phyloP scores from a whole-genome alignment of 1,284 basidiomycete species.

The Naganishia liquefaciens region DNA sequence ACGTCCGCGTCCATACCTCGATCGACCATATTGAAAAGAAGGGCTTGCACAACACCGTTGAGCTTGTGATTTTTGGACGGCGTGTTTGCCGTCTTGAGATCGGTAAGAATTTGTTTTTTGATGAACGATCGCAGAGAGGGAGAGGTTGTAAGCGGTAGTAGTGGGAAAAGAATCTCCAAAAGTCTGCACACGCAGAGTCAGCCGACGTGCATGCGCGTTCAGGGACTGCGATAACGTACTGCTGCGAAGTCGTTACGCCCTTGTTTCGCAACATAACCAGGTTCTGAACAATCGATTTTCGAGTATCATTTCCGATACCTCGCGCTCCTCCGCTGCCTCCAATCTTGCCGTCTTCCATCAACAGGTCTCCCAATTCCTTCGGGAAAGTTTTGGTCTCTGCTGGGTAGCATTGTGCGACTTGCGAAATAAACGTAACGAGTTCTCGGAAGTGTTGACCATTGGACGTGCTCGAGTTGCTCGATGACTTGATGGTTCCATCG shows the following conservation, averaged over 20 bases:
- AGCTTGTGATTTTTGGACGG: constrained; percentile 91
- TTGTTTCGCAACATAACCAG: constrained; percentile 92
- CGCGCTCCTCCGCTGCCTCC: constrained; percentile 58
- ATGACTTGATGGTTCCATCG: constrained; percentile 31
- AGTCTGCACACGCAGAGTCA: constrained; percentile 60
- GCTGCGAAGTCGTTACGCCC: constrained; percentile 84
- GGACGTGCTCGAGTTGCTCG: constrained; percentile 35
- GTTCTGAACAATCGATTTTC: constrained; percentile 81
- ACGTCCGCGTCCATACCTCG: constrained; percentile 79
- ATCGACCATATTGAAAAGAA: constrained; percentile 95
- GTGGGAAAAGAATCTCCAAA: constrained; percentile 85
- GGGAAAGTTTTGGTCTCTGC: constrained; percentile 81
- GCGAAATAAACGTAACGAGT: constrained; percentile 68
- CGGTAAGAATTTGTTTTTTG: constrained; percentile 87
- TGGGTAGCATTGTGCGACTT: constrained; percentile 88
- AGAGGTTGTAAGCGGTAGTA: constrained; percentile 87
- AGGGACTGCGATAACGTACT: constrained; percentile 60
- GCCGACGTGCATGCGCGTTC: not conserved
- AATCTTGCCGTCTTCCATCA: constrained; percentile 58
- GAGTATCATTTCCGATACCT: constrained; percentile 70
- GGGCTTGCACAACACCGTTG: constrained; percentile 92
- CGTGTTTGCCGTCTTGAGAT: constrained; percentile 88
- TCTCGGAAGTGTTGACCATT: constrained; percentile 74
- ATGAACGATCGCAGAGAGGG: constrained; percentile 79
- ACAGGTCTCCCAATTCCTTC: constrained; percentile 69